phyloP scores from a whole-genome alignment of 768 basidiomycete genomes.

The Lactifluus hygrophoroides region DNA sequence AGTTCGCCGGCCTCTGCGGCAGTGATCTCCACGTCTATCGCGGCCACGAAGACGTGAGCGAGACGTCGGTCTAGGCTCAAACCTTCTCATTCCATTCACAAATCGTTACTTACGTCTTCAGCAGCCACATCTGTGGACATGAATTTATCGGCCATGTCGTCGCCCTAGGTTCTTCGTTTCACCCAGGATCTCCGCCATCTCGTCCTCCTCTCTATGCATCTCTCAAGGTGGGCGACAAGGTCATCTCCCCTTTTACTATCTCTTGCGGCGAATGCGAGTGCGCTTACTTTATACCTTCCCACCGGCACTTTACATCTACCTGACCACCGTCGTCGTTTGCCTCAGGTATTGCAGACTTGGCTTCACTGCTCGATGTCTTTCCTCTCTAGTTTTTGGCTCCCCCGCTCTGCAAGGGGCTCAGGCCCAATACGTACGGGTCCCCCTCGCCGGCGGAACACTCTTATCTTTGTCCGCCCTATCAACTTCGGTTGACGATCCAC shows the following conservation, averaged over 20 bases:
- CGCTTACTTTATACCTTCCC: slow-evolving; percentile 24
- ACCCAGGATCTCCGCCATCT: slow-evolving; percentile 30
- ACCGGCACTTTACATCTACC: not conserved
- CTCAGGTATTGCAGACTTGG: slow-evolving; percentile 62
- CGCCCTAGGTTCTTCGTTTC: slow-evolving; percentile 54
- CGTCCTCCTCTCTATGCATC: slow-evolving; percentile 56
- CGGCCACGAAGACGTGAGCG: slow-evolving; percentile 44
- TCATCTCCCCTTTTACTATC: slow-evolving; percentile 74
- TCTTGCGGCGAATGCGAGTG: slow-evolving; percentile 83
- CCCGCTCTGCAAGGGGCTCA: slow-evolving; percentile 63
- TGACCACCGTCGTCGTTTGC: not conserved
- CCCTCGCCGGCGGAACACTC: slow-evolving; percentile 71
- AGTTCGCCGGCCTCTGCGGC: slow-evolving; percentile 64
- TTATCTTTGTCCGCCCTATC: slow-evolving; percentile 41
- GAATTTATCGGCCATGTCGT: slow-evolving; percentile 72
- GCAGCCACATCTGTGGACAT: slow-evolving; percentile 61
- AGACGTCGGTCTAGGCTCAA: slow-evolving; percentile 37
- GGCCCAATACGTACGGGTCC: slow-evolving; percentile 72
- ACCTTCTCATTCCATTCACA: not conserved
- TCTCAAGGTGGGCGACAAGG: slow-evolving; percentile 63
- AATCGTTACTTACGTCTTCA: slow-evolving; percentile 1
- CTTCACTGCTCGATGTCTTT: slow-evolving; percentile 60
- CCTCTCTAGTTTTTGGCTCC: slow-evolving; percentile 57
- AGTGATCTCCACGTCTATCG: slow-evolving; percentile 73
- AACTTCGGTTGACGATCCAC: slow-evolving; percentile 6